Percentiles rank a stretch among this genome's conserved stretches.
Evolutionary conservation across 495 filamentous ascomycete genomes (phyloP).

Genomic region (Trichoderma reesei): DNA sequence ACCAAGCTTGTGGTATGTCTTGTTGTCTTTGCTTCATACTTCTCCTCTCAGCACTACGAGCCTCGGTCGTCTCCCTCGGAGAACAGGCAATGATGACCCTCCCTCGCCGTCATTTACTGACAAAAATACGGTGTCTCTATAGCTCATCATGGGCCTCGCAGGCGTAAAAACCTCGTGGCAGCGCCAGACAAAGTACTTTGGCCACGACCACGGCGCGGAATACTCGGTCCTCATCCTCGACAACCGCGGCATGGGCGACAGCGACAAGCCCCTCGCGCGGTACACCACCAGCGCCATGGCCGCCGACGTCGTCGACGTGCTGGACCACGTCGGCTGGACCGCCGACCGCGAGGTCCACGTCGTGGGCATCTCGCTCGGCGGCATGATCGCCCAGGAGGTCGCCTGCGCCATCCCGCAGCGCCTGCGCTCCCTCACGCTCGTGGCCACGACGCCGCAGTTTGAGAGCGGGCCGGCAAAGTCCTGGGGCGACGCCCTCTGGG

Average conservation of each 20-base stretch:
- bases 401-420: conserved; percentile 51
- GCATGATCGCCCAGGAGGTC: conserved; percentile 84
- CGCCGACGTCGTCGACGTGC: conserved; percentile 56
- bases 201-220: conserved; percentile 52
- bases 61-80: no score
- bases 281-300: conserved; percentile 73
- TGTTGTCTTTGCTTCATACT: conserved; percentile 2
- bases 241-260: conserved; percentile 70
- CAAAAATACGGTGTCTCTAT: neutral
- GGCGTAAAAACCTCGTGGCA: conserved; percentile 57
- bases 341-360: conserved; percentile 51
- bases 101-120: neutral
- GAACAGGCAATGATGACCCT: no score
- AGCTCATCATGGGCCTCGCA: conserved; percentile 60
- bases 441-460: conserved; percentile 63
- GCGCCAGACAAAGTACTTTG: conserved; percentile 66
- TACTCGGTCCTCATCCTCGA: conserved; percentile 69
- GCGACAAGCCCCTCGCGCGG: conserved; percentile 60
- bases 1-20: conserved; percentile 58
- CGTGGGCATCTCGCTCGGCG: conserved; percentile 66
- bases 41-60: conserved; percentile 5
- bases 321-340: conserved; percentile 62
- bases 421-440: conserved; percentile 54
- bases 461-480: conserved; percentile 37
- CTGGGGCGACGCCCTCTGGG: conserved; percentile 48